phyloP scores from a whole-genome alignment of 2,329 filamentous ascomycete genomes.

The Zasmidium cellare region DNA sequence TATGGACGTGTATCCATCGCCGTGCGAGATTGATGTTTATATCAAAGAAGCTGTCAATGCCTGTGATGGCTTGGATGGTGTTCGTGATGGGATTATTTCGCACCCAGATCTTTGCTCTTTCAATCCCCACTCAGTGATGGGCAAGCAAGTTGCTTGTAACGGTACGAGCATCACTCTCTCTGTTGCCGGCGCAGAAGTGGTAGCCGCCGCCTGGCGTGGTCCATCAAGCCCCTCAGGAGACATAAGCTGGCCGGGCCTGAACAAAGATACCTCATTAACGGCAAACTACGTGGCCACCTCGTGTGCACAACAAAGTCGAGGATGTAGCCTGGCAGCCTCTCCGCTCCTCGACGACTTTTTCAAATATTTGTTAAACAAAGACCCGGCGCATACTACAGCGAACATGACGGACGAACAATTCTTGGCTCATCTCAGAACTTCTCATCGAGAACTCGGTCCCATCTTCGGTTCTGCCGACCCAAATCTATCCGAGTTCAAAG shows the following conservation, averaged over 20 bases:
- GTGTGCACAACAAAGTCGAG: too few relatives aligned
- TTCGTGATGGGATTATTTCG: neutral
- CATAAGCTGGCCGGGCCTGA: neutral
- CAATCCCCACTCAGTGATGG: neutral
- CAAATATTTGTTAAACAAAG: neutral
- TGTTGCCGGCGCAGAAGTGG: neutral
- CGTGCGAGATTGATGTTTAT: conserved; percentile 36
- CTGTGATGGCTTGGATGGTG: neutral
- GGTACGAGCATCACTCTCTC: neutral
- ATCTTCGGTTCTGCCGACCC: neutral
- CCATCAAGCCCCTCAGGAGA: neutral
- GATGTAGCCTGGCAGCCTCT: neutral
- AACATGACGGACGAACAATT: neutral
- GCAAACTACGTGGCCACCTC: neutral
- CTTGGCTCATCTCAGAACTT: too few relatives aligned
- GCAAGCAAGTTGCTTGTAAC: neutral
- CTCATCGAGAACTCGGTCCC: neutral
- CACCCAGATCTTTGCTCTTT: neutral
- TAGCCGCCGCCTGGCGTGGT: neutral
- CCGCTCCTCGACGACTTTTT: too few relatives aligned
- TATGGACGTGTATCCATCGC: conserved; percentile 20
- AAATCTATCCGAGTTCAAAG: neutral
- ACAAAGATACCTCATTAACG: neutral
- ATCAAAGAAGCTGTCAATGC: conserved; percentile 5
- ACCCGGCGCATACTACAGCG: neutral